Evolutionary conservation across 306 rosid species (phyloP).

Genomic region (Senna tora): DNA sequence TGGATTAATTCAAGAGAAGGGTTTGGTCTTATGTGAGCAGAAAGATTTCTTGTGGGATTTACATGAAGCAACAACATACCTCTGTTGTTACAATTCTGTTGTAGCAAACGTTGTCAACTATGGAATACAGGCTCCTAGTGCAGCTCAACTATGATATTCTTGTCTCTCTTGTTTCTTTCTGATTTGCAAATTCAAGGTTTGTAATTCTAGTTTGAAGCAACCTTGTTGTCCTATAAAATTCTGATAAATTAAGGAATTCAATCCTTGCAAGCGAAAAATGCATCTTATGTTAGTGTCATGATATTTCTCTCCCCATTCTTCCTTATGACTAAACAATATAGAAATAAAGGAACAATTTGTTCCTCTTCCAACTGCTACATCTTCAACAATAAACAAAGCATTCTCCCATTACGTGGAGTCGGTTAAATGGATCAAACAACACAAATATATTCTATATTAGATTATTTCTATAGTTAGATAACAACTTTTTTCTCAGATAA

Average conservation of each 20-base stretch:
- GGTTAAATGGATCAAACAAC: no score
- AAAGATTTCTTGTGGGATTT: conserved; percentile 24
- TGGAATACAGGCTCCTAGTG: neutral
- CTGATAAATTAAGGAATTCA: neutral
- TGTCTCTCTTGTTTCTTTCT: neutral
- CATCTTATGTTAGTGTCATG: conserved; percentile 2
- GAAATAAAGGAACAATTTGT: no score
- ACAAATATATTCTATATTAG: no score
- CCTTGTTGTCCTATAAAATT: neutral
- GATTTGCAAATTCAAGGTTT: no score
- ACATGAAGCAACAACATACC: conserved; percentile 32
- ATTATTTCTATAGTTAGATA: no score
- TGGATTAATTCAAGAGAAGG: conserved; percentile 51
- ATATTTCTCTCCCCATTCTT: conserved; percentile 10
- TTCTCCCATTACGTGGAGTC: no score
- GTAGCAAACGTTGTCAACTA: conserved; percentile 12
- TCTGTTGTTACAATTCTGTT: conserved; percentile 32
- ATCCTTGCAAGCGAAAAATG: conserved; percentile 2
- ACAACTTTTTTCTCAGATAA: no score
- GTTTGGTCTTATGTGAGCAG: neutral
- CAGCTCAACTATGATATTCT: neutral
- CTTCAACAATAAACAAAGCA: no score
- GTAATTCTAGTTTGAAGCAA: neutral
- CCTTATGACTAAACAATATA: neutral
- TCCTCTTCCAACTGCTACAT: no score